Evolutionary conservation across 2,329 filamentous ascomycete genomes (phyloP), one percentile per base, ranked within the genome.

Genomic region (Lachnum nothofagi): DNA sequence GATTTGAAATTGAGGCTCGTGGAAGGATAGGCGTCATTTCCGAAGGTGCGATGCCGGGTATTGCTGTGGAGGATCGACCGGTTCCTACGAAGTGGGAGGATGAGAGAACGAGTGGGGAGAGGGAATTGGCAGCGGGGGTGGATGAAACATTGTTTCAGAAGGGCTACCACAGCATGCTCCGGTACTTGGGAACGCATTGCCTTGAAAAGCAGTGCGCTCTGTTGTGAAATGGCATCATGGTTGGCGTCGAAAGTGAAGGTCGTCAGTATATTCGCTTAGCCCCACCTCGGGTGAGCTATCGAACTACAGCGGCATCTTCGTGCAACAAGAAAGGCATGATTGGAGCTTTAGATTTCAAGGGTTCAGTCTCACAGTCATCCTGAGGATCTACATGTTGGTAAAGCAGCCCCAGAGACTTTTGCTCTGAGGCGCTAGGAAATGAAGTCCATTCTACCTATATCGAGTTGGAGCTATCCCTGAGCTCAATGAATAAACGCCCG

Each of bases 101-200:
- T 42, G 20, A 37, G 27, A 19, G 22, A 34, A 14, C 22, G 23
- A 25, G 19, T 40, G 10, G 6, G 20, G 37, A 42, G 10, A n/a
- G 12, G 10, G 27, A 31, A 49, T 23, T 54, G 56, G 41, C 59
- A 61, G 29, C 45, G 51, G 14, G 59, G 59, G 7, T 44, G 50
- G 14, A 39, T 47, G 19, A 56, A 61, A 49, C 48, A 64, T 56
- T 55, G 57, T 42, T 53, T 49, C 3, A 65, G 56, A 3, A 64
- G 52, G 33, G 39, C 50, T 40, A 59, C 54, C 37, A 65, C 46
- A 39, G 56, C 45, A 46, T 61, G 51, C 45, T 62, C 61, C 23
- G 57, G 50, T 33, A 55, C 29, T 45, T 51, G 56, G 45, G 54
- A 50, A 58, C 51, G 54, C 62, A 63, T 65, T 56, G 55, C 52